These are phyloP conservation scores for Prinsepia uniflora DNA, from an alignment of 306 rosid species.

Conservation along the genomic window DNA sequence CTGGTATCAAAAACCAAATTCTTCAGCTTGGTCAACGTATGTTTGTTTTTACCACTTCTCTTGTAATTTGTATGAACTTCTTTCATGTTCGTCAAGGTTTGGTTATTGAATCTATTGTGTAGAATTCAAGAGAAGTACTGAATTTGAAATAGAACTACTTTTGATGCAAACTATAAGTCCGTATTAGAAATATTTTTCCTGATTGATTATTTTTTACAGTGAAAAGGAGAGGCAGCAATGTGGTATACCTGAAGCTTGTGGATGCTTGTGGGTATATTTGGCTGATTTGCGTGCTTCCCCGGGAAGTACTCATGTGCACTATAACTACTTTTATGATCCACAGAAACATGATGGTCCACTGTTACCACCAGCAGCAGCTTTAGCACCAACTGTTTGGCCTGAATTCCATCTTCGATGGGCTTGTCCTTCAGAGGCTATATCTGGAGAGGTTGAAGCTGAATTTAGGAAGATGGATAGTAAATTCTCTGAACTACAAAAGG, in stretches of 20 bases:
- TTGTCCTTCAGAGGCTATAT: constrained; percentile 73
- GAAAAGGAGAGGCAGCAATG: constrained; percentile 83
- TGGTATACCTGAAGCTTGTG: constrained; percentile 71
- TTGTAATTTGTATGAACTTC: background rate
- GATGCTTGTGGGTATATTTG: constrained; percentile 87
- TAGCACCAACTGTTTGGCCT: constrained; percentile 96
- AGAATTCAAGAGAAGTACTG: background rate
- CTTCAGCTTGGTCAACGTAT: background rate
- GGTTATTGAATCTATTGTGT: background rate
- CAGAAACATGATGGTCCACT: constrained; percentile 51
- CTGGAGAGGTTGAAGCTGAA: constrained; percentile 70
- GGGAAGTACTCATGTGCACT: constrained; percentile 71
- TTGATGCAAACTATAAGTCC: background rate
- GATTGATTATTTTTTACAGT: constrained; percentile 40
- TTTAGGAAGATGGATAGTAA: constrained; percentile 58
- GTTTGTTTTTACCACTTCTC: too few species aligned
- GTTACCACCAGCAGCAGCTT: constrained; percentile 90
- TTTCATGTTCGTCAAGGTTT: background rate
- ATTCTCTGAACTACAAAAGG: constrained; percentile 72
- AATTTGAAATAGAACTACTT: constrained; percentile 4
- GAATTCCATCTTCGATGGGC: constrained; percentile 96
- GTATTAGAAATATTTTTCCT: constrained; percentile 25
- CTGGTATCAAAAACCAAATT: background rate
- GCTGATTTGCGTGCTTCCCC: constrained; percentile 64
- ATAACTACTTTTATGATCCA: constrained; percentile 77